These are phyloP conservation scores for Pichia sporocuriosa DNA, from an alignment of 805 yeast species.

Conservation along the genomic window DNA sequence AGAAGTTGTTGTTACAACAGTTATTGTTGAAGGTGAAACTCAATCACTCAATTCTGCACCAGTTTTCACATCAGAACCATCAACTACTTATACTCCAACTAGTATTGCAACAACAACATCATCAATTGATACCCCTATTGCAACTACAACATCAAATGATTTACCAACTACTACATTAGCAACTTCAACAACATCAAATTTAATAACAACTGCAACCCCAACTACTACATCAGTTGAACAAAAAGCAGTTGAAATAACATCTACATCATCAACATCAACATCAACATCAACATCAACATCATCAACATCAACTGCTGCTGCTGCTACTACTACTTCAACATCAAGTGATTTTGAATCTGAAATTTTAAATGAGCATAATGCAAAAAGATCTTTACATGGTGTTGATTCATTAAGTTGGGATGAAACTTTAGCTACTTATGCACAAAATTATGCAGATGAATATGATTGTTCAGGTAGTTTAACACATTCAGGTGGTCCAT, in stretches of 20 bases:
- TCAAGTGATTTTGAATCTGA: constrained; percentile 21
- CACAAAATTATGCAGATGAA: constrained; percentile 49
- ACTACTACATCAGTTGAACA: constrained; percentile 6
- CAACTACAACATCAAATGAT: constrained; percentile 6
- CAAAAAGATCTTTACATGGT: constrained; percentile 48
- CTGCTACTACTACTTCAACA: constrained; percentile 17
- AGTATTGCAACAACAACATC: constrained; percentile 4
- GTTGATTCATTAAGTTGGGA: constrained; percentile 54
- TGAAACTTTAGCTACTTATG: constrained; percentile 42
- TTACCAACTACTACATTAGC: constrained; percentile 6
- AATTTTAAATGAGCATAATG: constrained; percentile 57
- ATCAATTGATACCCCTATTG: constrained; percentile 3
- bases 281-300: constrained; percentile 16
- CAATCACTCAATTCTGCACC: constrained; percentile 13
- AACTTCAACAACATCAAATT: constrained; percentile 10
- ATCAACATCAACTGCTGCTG: constrained; percentile 15
- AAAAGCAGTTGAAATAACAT: constrained; percentile 1
- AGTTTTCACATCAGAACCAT: constrained; percentile 9
- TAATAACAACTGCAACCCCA: constrained; percentile 16
- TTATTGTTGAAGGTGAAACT: constrained; percentile 18
- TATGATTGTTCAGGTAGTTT: constrained; percentile 56
- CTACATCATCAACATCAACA: constrained; percentile 14
- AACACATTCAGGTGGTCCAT: constrained; percentile 56
- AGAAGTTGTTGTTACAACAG: constrained; percentile 19
- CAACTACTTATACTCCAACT: neutral